Percentiles rank a stretch among this genome's conserved stretches.
Evolutionary conservation across 805 yeast genomes (phyloP).

Genomic region (Clavispora fructus): DNA sequence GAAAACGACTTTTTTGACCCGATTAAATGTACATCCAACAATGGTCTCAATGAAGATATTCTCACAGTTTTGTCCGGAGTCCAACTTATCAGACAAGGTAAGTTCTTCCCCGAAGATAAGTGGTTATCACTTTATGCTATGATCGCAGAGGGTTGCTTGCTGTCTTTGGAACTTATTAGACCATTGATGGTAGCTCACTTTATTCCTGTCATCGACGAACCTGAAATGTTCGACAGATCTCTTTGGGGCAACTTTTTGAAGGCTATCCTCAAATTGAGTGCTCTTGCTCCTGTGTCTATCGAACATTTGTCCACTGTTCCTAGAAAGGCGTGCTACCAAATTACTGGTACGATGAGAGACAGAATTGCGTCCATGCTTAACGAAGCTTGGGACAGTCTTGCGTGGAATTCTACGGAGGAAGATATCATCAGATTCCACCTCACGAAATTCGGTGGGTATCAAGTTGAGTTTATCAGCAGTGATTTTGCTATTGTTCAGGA

Average conservation of each 20-base stretch:
- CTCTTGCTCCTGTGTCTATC: conserved; percentile 62
- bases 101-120: conserved; percentile 59
- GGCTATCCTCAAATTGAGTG: conserved; percentile 52
- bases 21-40: conserved; percentile 35
- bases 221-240: conserved; percentile 51
- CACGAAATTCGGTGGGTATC: conserved; percentile 62
- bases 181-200: conserved; percentile 45
- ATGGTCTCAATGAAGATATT: conserved; percentile 41
- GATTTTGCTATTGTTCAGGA: conserved; percentile 61
- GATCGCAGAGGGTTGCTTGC: conserved; percentile 51
- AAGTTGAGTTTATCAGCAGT: conserved; percentile 53
- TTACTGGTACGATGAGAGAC: conserved; percentile 59
- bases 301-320: conserved; percentile 72
- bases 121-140: conserved; percentile 70
- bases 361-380: conserved; percentile 51
- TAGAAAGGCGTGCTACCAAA: conserved; percentile 58
- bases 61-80: conserved; percentile 43
- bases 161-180: conserved; percentile 48
- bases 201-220: conserved; percentile 47
- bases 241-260: conserved; percentile 68
- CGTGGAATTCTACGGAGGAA: conserved; percentile 53
- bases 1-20: conserved; percentile 38
- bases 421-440: conserved; percentile 56
- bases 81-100: conserved; percentile 47
- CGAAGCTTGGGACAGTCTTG: conserved; percentile 70